Evolutionary conservation across 2,329 filamentous ascomycete species (phyloP).

Genomic region (Chrysoporthe austroafricana): DNA sequence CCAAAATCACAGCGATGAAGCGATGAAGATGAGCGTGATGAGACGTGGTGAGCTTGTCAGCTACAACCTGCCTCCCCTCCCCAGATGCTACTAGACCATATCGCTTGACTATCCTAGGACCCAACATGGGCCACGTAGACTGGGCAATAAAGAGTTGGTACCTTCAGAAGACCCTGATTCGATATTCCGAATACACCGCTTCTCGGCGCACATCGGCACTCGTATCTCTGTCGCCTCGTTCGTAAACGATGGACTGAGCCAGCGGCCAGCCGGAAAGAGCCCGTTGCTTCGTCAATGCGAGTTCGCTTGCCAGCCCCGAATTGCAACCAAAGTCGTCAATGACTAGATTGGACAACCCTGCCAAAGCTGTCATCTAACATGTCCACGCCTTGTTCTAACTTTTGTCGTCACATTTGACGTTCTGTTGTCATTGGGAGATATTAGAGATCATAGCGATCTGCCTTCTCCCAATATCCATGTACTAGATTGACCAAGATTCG

Average conservation of each 20-base stretch:
- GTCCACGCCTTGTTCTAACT: background rate
- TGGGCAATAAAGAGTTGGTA: background rate
- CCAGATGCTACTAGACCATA: background rate
- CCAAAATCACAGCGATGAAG: background rate
- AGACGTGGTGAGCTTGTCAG: background rate
- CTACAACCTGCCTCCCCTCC: slow-evolving; percentile 2
- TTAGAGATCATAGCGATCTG: background rate
- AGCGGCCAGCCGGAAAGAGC: background rate
- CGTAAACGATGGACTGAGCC: background rate
- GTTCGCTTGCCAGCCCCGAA: slow-evolving; percentile 8
- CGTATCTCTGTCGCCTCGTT: slow-evolving; percentile 1
- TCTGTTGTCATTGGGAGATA: background rate
- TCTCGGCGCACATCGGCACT: background rate
- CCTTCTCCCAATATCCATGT: too few relatives aligned
- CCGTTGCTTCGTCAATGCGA: slow-evolving; percentile 3
- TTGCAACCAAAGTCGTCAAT: background rate
- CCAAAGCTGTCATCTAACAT: background rate
- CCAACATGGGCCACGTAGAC: background rate
- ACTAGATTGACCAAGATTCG: background rate
- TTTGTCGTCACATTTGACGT: background rate
- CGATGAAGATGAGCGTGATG: background rate
- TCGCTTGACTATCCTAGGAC: background rate
- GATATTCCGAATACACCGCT: background rate
- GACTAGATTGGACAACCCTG: background rate
- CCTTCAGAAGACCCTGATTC: background rate